A percentile compares a stretch with the other conserved stretches of the same genome.
These are phyloP conservation scores for Ailanthus altissimus DNA, from an alignment of 345 rosid genomes.

Conservation along the genomic window DNA sequence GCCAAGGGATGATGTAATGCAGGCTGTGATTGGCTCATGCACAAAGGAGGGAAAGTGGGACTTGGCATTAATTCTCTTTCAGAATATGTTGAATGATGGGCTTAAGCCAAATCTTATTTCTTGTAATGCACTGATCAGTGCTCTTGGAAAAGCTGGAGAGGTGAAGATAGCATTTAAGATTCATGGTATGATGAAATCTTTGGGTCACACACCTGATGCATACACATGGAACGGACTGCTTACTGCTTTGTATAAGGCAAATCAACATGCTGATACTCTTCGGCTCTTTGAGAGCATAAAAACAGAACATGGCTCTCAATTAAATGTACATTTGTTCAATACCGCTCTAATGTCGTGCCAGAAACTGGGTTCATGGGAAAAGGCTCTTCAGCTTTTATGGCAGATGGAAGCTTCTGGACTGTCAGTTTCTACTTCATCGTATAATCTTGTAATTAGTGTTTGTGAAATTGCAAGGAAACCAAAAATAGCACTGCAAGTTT, in stretches of 20 bases:
- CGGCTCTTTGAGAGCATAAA: slow-evolving; percentile 60
- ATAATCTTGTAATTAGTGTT: slow-evolving; percentile 64
- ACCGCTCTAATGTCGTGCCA: slow-evolving; percentile 72
- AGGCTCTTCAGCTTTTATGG: slow-evolving; percentile 75
- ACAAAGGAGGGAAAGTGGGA: slow-evolving; percentile 64
- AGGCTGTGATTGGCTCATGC: slow-evolving; percentile 59
- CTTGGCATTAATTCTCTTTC: slow-evolving; percentile 55
- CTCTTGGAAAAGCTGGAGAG: slow-evolving; percentile 69
- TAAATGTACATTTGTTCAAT: slow-evolving; percentile 55
- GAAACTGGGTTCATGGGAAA: slow-evolving; percentile 77
- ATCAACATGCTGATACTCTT: slow-evolving; percentile 57
- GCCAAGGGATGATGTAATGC: slow-evolving; percentile 57
- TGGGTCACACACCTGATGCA: slow-evolving; percentile 65
- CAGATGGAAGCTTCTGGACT: slow-evolving; percentile 63
- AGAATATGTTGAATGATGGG: slow-evolving; percentile 48
- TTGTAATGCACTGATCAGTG: slow-evolving; percentile 69
- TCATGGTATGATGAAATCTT: slow-evolving; percentile 40
- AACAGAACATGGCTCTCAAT: slow-evolving; percentile 33
- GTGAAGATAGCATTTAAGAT: slow-evolving; percentile 59
- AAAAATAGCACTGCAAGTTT: slow-evolving; percentile 66
- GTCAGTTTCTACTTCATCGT: slow-evolving; percentile 50
- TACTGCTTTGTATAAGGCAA: slow-evolving; percentile 58
- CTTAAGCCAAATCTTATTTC: slow-evolving; percentile 60
- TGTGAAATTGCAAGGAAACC: slow-evolving; percentile 77
- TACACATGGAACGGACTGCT: slow-evolving; percentile 83